phyloP scores from a whole-genome alignment of 2,329 filamentous ascomycete species.

The Colletotrichum sp. region DNA sequence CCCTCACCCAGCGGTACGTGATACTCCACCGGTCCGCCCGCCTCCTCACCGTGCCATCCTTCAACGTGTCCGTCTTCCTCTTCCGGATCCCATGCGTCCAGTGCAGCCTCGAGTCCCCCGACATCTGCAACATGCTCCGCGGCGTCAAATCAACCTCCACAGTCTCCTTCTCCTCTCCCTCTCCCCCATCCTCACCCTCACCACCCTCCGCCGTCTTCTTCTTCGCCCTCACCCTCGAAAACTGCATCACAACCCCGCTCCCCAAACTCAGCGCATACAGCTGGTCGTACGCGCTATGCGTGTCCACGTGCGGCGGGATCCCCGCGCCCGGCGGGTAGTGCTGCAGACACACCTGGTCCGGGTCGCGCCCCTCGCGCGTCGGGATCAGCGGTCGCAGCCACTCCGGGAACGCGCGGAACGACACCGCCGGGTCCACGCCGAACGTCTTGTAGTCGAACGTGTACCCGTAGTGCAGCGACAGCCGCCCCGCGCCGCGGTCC shows the following conservation, averaged over 20 bases:
- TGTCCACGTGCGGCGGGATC: conserved; percentile 67
- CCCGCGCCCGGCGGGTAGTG: conserved; percentile 65
- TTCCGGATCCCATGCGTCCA: conserved; percentile 62
- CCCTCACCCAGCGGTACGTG: conserved; percentile 58
- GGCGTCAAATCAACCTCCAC: conserved; percentile 52
- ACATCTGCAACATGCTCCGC: conserved; percentile 57
- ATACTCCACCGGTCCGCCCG: conserved; percentile 57
- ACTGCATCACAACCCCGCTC: conserved; percentile 48
- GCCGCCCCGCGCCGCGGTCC: conserved; percentile 40
- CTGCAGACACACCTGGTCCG: conserved; percentile 65
- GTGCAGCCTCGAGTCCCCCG: conserved; percentile 53
- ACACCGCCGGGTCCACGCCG: conserved; percentile 53
- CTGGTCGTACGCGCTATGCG: conserved; percentile 48
- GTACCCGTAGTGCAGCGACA: conserved; percentile 61
- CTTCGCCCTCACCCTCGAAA: conserved; percentile 31
- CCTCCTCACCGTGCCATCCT: conserved; percentile 48
- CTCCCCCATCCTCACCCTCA: not conserved
- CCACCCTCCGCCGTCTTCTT: not conserved
- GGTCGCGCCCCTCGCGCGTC: conserved; percentile 43
- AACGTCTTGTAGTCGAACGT: conserved; percentile 66
- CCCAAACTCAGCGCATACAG: conserved; percentile 51
- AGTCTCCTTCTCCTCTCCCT: not conserved
- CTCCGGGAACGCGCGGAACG: conserved; percentile 54
- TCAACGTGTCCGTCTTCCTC: conserved; percentile 54
- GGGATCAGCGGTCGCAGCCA: conserved; percentile 57